phyloP scores from a whole-genome alignment of 202 grass and related monocot species.

The Panicum hallii region DNA sequence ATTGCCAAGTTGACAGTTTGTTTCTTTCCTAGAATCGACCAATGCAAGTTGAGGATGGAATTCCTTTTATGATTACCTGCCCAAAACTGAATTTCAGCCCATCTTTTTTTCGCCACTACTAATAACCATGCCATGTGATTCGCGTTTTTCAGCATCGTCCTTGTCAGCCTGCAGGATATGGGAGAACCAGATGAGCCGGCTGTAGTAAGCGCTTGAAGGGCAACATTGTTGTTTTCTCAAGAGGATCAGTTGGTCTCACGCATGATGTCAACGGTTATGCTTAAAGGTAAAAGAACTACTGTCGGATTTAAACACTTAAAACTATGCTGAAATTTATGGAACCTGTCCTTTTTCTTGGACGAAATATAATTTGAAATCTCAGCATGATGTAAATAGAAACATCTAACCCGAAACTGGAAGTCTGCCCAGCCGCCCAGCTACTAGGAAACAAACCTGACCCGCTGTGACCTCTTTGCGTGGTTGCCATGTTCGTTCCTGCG shows the following conservation, averaged over 20 bases:
- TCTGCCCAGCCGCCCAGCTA: neutral
- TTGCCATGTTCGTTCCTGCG: neutral
- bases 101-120: neutral
- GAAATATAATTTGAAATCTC: neutral
- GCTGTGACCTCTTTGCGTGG: neutral
- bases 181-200: neutral
- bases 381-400: neutral
- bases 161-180: neutral
- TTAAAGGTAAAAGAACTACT: neutral
- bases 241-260: neutral
- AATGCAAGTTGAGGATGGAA: neutral
- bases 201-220: neutral
- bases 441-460: no score
- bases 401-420: neutral
- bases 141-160: neutral
- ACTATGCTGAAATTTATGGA: neutral
- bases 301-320: neutral
- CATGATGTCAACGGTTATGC: neutral
- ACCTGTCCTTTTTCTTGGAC: neutral
- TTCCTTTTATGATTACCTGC: constrained; percentile 1
- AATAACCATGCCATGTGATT: constrained; percentile 2
- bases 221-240: neutral
- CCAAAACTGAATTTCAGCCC: neutral
- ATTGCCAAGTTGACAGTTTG: constrained; percentile 32
- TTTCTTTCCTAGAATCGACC: constrained; percentile 26